A percentile compares a stretch with the other conserved stretches of the same genome.
phyloP scores from a whole-genome alignment of 2,329 filamentous ascomycete genomes.

The Ophiostoma pallidulum region DNA sequence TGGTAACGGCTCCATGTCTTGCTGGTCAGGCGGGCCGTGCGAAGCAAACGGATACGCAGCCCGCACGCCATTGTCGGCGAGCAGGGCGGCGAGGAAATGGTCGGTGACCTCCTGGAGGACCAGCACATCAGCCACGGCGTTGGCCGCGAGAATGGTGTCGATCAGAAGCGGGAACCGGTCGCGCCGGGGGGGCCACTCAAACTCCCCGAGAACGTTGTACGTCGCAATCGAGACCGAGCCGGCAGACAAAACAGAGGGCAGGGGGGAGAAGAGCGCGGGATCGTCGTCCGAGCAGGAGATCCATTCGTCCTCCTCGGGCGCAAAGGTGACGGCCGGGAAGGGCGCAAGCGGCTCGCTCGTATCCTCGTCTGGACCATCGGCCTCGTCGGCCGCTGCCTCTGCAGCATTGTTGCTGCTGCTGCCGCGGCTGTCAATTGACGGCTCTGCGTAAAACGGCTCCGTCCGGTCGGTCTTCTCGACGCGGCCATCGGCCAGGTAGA shows the following conservation, averaged over 20 bases:
- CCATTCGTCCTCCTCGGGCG: conserved; percentile 10
- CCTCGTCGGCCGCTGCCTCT: not conserved
- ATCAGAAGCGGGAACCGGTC: conserved; percentile 34
- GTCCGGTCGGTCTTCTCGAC: conserved; percentile 19
- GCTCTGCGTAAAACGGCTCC: conserved; percentile 17
- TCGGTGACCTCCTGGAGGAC: conserved; percentile 57
- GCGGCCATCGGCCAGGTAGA: conserved; percentile 27
- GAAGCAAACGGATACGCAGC: conserved; percentile 45
- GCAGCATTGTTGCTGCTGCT: not conserved
- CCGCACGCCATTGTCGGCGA: conserved; percentile 36
- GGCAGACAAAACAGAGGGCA: not conserved
- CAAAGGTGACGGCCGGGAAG: conserved; percentile 7
- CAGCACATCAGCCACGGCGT: conserved; percentile 37
- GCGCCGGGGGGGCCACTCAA: conserved; percentile 34
- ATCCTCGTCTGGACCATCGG: not conserved
- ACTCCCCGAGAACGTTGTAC: conserved; percentile 46
- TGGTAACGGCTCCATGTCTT: conserved; percentile 44
- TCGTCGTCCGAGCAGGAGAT: conserved; percentile 8
- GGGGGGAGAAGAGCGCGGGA: conserved; percentile 2
- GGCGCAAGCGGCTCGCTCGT: conserved; percentile 7
- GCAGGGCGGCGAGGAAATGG: conserved; percentile 48
- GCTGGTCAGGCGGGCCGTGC: conserved; percentile 45
- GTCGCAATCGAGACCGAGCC: conserved; percentile 31
- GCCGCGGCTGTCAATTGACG: not conserved
- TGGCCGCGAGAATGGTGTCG: conserved; percentile 32